Conservation (phyloP, 1,139 yeast species). For the Pichia sp. region DNA sequence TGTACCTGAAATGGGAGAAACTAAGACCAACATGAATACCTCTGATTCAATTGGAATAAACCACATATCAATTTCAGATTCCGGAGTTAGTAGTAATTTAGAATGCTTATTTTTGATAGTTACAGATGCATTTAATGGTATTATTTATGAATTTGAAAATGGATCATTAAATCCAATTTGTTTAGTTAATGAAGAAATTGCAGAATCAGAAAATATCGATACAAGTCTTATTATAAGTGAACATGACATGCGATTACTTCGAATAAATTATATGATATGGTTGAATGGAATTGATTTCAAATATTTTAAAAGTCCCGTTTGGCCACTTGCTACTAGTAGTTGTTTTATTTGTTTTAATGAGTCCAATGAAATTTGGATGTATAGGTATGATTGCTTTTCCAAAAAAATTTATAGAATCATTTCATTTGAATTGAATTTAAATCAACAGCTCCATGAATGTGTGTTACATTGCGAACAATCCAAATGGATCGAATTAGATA, state of each 20-base stretch:
- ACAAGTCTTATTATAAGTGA: slow-evolving; percentile 15
- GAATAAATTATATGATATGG: slow-evolving; percentile 28
- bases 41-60: slow-evolving; percentile 5
- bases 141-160: slow-evolving; percentile 16
- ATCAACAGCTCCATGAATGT: slow-evolving; percentile 13
- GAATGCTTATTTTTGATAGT: slow-evolving; percentile 20
- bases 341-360: slow-evolving; percentile 24
- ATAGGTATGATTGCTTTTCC: slow-evolving; percentile 9
- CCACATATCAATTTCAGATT: slow-evolving; percentile 22
- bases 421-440: slow-evolving; percentile 11
- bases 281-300: slow-evolving; percentile 13
- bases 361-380: slow-evolving; percentile 16
- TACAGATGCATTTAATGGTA: slow-evolving; percentile 23
- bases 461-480: slow-evolving; percentile 19
- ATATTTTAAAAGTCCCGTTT: slow-evolving; percentile 13
- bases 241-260: slow-evolving; percentile 18
- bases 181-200: slow-evolving; percentile 18
- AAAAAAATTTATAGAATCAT: slow-evolving; percentile 7
- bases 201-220: slow-evolving; percentile 18
- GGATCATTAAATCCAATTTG: slow-evolving; percentile 18
- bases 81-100: slow-evolving; percentile 20
- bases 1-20: slow-evolving; percentile 5
- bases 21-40: slow-evolving; percentile 1
- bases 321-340: slow-evolving; percentile 19
- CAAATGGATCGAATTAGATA: slow-evolving; percentile 17